Base-by-base conservation (phyloP, 192 early-diverging fungal species). In the Coemansia sp. region DNA sequence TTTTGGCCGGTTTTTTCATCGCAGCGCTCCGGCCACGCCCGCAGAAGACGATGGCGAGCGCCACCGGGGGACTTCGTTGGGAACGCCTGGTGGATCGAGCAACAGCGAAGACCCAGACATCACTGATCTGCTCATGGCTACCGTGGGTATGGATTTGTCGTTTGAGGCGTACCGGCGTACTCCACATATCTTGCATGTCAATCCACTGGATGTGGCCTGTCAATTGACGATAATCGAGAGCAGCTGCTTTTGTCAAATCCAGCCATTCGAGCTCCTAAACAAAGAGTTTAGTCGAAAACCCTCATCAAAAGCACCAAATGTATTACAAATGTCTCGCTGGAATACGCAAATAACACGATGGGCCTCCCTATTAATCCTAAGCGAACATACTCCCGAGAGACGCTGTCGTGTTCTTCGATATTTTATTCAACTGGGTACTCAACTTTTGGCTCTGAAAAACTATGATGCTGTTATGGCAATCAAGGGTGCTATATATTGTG, bases 201-300 rank as follows among this genome's bases (percentile, higher is more conserved):
- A 85, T 23, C 82, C 92, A 2, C 36, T 85, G 3, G 90, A 94
- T 58, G 71, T 92, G 3, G 92, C 92, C 0, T 77, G 90, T 35
- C 92, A 94, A 61, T 61, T 92, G 36, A 94, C 92, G 8, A 77
- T 94, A n/a, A 80, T 90, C 77, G 84, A 88, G 33, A 78, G 76
- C 48, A 77, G 66, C 49, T 68, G 81, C 52, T 92, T 81, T 49
- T 64, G 63, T 42, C 77, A 77, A 38, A 85, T 94, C 58, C 80
- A 82, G 35, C 85, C 86, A 13, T 63, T 64, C 34, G 92, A 94
- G 67, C 73, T 90, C 19, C 58, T 93, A 30, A 78, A 74, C 50
- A 85, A 90, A 57, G 82, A 82, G 33, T 78, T 76, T 34, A 70
- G 66, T 53, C 81, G 77, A 26, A 80, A 81, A 3, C 50, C 62